phyloP scores from a whole-genome alignment of 192 early-diverging fungal species.

The Coemansia sp. region DNA sequence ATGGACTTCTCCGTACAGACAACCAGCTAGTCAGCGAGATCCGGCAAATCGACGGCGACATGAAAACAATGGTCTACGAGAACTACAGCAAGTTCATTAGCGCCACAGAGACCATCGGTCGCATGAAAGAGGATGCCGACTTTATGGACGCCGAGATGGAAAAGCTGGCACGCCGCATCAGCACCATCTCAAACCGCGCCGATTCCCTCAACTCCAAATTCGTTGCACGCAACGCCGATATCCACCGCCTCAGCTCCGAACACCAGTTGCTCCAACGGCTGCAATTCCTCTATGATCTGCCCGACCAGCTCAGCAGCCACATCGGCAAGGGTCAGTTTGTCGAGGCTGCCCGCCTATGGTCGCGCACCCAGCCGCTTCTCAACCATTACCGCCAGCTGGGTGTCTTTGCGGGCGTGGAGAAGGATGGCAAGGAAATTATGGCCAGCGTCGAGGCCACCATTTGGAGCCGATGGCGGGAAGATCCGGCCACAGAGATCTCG shows the following conservation, averaged over 20 bases:
- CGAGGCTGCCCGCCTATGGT: constrained; percentile 76
- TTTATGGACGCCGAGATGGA: constrained; percentile 85
- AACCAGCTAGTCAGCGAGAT: constrained; percentile 59
- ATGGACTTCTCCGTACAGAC: constrained; percentile 69
- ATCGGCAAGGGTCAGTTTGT: constrained; percentile 61
- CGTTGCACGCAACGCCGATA: constrained; percentile 64
- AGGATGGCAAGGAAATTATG: constrained; percentile 80
- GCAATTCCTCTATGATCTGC: constrained; percentile 88
- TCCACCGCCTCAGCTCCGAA: constrained; percentile 69
- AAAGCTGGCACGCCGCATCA: constrained; percentile 66
- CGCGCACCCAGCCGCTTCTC: constrained; percentile 66
- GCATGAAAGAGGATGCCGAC: constrained; percentile 86
- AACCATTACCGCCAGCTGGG: constrained; percentile 75
- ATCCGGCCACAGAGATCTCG: constrained; percentile 17
- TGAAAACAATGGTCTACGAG: constrained; percentile 98
- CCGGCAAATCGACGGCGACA: constrained; percentile 87
- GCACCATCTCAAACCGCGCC: constrained; percentile 58
- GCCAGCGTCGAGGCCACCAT: constrained; percentile 65
- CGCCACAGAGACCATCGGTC: constrained; percentile 86
- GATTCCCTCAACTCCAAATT: constrained; percentile 61
- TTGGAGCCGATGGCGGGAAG: constrained; percentile 39
- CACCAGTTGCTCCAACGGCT: constrained; percentile 75
- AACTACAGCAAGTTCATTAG: constrained; percentile 98
- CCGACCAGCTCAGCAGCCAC: constrained; percentile 65
- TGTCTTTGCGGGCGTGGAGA: constrained; percentile 75